Percentiles rank a stretch among this genome's conserved stretches.
These are phyloP conservation scores for Chiua virens DNA, from an alignment of 768 basidiomycete species.

Conservation along the genomic window DNA sequence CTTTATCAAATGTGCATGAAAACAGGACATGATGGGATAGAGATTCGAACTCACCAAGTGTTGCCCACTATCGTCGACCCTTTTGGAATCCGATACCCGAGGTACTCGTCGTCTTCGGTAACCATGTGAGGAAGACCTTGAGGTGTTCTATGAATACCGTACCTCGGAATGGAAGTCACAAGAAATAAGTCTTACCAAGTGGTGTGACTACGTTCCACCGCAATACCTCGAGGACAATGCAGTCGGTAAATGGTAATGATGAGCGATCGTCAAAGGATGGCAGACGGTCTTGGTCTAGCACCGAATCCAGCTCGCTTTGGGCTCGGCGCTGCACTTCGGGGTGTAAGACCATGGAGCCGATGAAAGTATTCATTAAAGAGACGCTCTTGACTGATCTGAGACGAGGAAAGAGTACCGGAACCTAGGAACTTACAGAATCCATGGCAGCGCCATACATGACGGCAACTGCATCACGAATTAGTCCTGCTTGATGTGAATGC, in stretches of 20 bases:
- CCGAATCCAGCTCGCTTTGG: constrained; percentile 10
- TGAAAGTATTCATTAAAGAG: constrained; percentile 5
- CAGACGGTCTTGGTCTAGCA: constrained; percentile 6
- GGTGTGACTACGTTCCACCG: constrained; percentile 13
- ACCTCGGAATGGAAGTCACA: neutral
- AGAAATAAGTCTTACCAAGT: neutral
- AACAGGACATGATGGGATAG: neutral
- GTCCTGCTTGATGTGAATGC: neutral
- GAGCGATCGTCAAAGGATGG: constrained; percentile 15
- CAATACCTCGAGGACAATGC: constrained; percentile 9
- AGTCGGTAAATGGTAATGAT: constrained; percentile 13
- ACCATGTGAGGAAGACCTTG: constrained; percentile 37
- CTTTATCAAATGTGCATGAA: neutral
- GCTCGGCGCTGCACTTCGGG: constrained; percentile 14
- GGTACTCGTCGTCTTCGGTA: constrained; percentile 25
- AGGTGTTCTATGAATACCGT: neutral
- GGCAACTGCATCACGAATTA: constrained; percentile 14
- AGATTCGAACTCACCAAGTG: constrained; percentile 38
- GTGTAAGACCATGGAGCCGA: constrained; percentile 11
- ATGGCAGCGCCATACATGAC: constrained; percentile 9
- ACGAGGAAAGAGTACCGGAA: neutral
- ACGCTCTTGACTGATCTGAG: constrained; percentile 1
- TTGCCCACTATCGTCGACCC: constrained; percentile 41
- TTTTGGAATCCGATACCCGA: constrained; percentile 42
- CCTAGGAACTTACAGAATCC: constrained; percentile 5